These are phyloP conservation scores for Sesbania bispinosa DNA, from an alignment of 306 rosid species.

Conservation along the genomic window DNA sequence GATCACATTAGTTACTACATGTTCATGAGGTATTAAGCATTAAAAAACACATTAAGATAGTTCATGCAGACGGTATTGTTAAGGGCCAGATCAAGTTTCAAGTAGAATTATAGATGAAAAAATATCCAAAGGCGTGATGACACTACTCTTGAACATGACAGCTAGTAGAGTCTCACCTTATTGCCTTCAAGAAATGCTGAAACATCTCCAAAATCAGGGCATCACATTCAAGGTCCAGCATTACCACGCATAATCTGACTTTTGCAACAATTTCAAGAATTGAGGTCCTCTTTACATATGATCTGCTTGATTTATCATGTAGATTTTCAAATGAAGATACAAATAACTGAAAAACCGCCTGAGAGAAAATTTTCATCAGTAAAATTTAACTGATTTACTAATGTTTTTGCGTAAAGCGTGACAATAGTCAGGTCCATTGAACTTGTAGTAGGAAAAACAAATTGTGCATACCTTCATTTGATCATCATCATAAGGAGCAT, in stretches of 20 bases:
- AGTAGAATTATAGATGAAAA: no score
- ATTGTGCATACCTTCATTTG: slow-evolving; percentile 72
- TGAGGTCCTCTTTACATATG: slow-evolving; percentile 61
- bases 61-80: neutral
- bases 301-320: slow-evolving; percentile 58
- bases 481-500: slow-evolving; percentile 89
- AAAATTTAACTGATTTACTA: neutral
- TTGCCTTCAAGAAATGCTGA: slow-evolving; percentile 69
- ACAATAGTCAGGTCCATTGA: neutral
- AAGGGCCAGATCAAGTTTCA: no score
- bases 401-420: neutral
- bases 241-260: slow-evolving; percentile 90
- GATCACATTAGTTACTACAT: neutral
- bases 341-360: slow-evolving; percentile 83
- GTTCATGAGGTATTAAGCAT: neutral
- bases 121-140: neutral
- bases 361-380: neutral
- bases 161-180: slow-evolving; percentile 56
- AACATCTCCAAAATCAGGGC: slow-evolving; percentile 82
- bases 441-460: neutral
- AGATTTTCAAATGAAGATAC: slow-evolving; percentile 90
- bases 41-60: neutral
- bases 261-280: slow-evolving; percentile 92
- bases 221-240: slow-evolving; percentile 95
- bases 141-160: neutral